A percentile compares a stretch with the other conserved stretches of the same genome.
These are phyloP conservation scores for Elsinoe ampelina DNA, from an alignment of 2,329 filamentous ascomycete genomes.

Conservation along the genomic window DNA sequence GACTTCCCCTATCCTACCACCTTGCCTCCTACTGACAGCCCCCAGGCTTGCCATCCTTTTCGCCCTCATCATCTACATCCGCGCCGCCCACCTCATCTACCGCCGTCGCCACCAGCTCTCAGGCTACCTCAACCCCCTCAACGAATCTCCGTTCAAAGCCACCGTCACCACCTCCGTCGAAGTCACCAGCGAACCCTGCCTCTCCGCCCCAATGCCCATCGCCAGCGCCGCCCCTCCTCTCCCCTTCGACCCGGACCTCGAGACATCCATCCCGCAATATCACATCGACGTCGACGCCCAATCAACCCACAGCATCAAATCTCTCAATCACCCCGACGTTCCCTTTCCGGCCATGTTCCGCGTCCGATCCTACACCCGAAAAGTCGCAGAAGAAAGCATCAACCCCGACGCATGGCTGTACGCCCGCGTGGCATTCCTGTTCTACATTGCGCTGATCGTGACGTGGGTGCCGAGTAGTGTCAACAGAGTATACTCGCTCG, in stretches of 20 bases:
- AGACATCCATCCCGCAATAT: background rate
- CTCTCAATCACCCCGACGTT: background rate
- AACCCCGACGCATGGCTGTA: slow-evolving; percentile 32
- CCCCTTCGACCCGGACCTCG: background rate
- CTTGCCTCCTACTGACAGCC: background rate
- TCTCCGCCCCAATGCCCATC: background rate
- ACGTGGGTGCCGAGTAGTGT: slow-evolving; percentile 26
- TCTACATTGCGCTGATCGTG: slow-evolving; percentile 34
- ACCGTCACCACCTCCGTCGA: slow-evolving; percentile 12
- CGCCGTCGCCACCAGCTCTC: slow-evolving; percentile 8
- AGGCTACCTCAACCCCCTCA: slow-evolving; percentile 13
- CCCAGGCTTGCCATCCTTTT: slow-evolving; percentile 11
- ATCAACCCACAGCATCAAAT: background rate
- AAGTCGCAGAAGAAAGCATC: slow-evolving; percentile 7
- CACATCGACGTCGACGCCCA: slow-evolving; percentile 3
- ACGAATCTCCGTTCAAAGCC: slow-evolving; percentile 12
- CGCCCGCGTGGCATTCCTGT: slow-evolving; percentile 32
- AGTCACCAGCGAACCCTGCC: slow-evolving; percentile 9
- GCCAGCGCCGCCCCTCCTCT: background rate
- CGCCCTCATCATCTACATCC: slow-evolving; percentile 10
- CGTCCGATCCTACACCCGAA: slow-evolving; percentile 10
- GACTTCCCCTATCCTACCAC: background rate
- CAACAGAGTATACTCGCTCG: slow-evolving; percentile 12
- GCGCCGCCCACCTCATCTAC: slow-evolving; percentile 10
- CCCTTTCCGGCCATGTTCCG: background rate